Conservation (phyloP, 78 protist species). For the Speleostelium caveatum region DNA sequence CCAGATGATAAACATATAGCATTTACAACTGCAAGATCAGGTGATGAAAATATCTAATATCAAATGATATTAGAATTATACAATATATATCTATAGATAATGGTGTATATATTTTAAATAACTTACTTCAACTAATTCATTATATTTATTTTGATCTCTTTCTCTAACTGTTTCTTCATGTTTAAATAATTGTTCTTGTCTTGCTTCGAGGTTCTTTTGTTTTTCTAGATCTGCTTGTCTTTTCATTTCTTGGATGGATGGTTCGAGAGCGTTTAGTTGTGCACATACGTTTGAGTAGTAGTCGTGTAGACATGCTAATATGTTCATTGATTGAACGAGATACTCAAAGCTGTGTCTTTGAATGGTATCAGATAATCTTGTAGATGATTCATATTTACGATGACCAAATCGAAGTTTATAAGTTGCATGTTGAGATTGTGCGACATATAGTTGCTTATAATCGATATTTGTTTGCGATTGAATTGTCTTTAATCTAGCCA, state of each 20-base stretch:
- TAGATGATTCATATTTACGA: slow-evolving; percentile 31
- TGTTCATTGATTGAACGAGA: slow-evolving; percentile 52
- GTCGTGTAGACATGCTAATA: slow-evolving; percentile 57
- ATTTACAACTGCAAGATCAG: slow-evolving; percentile 73
- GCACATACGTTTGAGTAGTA: slow-evolving; percentile 14
- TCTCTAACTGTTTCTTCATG: slow-evolving; percentile 33
- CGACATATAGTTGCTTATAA: slow-evolving; percentile 12
- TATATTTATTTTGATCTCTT: slow-evolving; percentile 55
- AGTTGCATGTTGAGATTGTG: slow-evolving; percentile 38
- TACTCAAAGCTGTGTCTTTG: slow-evolving; percentile 62
- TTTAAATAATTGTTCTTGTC: slow-evolving; percentile 36
- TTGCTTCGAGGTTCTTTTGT: neutral
- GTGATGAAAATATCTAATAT: slow-evolving; percentile 50
- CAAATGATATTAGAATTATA: neutral
- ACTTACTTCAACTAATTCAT: slow-evolving; percentile 55
- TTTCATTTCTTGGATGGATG: slow-evolving; percentile 32
- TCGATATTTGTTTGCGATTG: slow-evolving; percentile 30
- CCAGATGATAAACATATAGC: slow-evolving; percentile 78
- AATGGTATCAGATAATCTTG: slow-evolving; percentile 32
- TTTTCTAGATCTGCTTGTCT: slow-evolving; percentile 10
- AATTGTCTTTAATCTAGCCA: slow-evolving; percentile 10
- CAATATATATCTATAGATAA: neutral
- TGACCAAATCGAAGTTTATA: slow-evolving; percentile 2
- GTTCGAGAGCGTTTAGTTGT: slow-evolving; percentile 15
- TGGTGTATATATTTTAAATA: neutral